Evolutionary conservation across 2,329 filamentous ascomycete genomes (phyloP), one percentile per base, ranked within the genome.

Genomic region (Harringtonia lauricola): DNA sequence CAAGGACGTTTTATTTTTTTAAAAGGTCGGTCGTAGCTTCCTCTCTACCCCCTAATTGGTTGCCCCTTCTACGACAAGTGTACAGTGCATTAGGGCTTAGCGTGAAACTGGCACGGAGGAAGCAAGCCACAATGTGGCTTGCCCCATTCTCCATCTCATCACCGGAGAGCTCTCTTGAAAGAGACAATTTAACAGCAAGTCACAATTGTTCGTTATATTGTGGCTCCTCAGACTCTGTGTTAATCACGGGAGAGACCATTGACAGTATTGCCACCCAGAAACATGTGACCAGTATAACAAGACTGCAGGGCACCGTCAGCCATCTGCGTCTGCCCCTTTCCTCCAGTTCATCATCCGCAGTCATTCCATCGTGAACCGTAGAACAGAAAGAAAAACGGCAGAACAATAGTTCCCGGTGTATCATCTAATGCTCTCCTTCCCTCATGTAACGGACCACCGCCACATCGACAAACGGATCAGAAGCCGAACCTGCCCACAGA

Each of bases 291-390:
- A n/a, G 33, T 19, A 15, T 33, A 33, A n/a, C n/a, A n/a, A 33
- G 30, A 34, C 14, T 34, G 31, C 31, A 34, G 31, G 31, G 17
- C 14, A 34, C 14, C 17, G 14, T 34, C 14, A 34, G 14, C 24
- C 24, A 26, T 26, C 35, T 36, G 35, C 35, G 9, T 18, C 36
- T n/a, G 13, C 22, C 26, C 17, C 19, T 29, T 12, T 15, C 18
- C 37, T 18, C 22, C 36, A 10, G 18, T 37, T 37, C 36, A n/a
- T 39, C 17, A 14, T 36, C 33, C 42, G 21, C 37, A 37, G 34
- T 44, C 43, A 44, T 41, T 34, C 35, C 43, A 26, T 44, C 43
- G 34, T 44, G 38, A 44, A 41, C 29, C 36, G 36, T 24, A 39
- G 36, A 36, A 38, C 29, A 39, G 29, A 29, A 43, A 43, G 37